Evolutionary conservation across 768 basidiomycete species (phyloP).

Genomic region (Amanita polypyramis): DNA sequence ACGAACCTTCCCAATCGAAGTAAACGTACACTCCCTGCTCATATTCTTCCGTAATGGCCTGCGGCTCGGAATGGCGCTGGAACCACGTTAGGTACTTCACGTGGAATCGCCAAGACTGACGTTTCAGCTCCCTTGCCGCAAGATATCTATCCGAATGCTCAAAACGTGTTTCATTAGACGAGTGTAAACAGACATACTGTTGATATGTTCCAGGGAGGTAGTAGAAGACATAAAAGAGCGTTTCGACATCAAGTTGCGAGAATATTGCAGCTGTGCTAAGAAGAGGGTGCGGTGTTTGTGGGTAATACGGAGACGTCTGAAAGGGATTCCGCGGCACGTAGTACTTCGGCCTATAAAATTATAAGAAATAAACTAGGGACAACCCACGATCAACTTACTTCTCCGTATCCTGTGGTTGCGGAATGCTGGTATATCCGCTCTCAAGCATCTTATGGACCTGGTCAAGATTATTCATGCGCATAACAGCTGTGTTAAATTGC

Average conservation of each 20-base stretch:
- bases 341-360: slow-evolving; percentile 72
- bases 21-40: slow-evolving; percentile 99
- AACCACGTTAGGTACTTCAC: slow-evolving; percentile 99
- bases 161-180: not conserved
- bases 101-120: slow-evolving; percentile 98
- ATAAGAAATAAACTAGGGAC: slow-evolving; percentile 3
- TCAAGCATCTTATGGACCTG: slow-evolving; percentile 92
- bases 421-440: slow-evolving; percentile 79
- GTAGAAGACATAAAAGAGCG: slow-evolving; percentile 98
- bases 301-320: slow-evolving; percentile 89
- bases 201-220: slow-evolving; percentile 96
- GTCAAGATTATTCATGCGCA: slow-evolving; percentile 79
- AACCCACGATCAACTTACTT: slow-evolving; percentile 43
- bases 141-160: slow-evolving; percentile 50
- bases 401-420: slow-evolving; percentile 91
- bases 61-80: slow-evolving; percentile 95
- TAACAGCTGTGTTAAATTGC: slow-evolving; percentile 36
- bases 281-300: slow-evolving; percentile 74
- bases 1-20: slow-evolving; percentile 98
- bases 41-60: slow-evolving; percentile 98
- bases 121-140: slow-evolving; percentile 93
- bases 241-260: slow-evolving; percentile 90
- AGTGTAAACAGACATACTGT: slow-evolving; percentile 47
- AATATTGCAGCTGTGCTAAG: slow-evolving; percentile 80
- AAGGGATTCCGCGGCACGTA: slow-evolving; percentile 91